phyloP scores from a whole-genome alignment of 495 filamentous ascomycete genomes.

The Neurospora cerealis region DNA sequence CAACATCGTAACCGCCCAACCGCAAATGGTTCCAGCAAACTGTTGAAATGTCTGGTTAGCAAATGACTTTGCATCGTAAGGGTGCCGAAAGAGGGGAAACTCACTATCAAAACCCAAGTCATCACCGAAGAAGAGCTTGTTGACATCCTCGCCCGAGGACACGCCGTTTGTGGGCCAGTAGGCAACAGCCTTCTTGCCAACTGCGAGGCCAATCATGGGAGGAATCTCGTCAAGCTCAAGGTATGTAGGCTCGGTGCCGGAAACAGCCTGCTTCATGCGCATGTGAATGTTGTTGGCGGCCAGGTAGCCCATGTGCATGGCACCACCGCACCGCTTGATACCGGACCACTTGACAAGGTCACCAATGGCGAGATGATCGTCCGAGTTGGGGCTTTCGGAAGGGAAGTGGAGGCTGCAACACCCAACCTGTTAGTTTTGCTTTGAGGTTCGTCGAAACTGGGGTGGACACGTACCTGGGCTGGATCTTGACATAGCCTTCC shows the following conservation, averaged over 20 bases:
- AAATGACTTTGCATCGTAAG: not conserved
- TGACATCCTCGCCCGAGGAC: conserved; percentile 45
- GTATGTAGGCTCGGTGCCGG: conserved; percentile 30
- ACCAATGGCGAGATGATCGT: conserved; percentile 49
- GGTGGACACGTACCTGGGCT: conserved; percentile 17
- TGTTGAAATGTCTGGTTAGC: not conserved
- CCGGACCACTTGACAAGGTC: conserved; percentile 51
- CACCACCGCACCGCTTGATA: conserved; percentile 60
- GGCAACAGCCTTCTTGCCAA: conserved; percentile 53
- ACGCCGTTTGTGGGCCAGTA: conserved; percentile 44
- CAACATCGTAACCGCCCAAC: conserved; percentile 25
- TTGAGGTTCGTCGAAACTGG: not conserved
- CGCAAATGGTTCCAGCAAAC: conserved; percentile 47
- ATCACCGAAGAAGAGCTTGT: conserved; percentile 52
- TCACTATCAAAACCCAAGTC: conserved; percentile 50
- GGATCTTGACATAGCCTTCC: conserved; percentile 49
- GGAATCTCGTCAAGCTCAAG: conserved; percentile 40
- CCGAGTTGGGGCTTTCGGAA: conserved; percentile 35
- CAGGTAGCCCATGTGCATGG: conserved; percentile 55
- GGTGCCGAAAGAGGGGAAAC: not conserved
- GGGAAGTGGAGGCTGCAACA: conserved; percentile 36
- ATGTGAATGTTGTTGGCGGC: conserved; percentile 53
- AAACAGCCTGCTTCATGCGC: conserved; percentile 34
- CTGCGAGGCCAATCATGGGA: conserved; percentile 54
- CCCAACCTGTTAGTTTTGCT: not conserved